phyloP scores from a whole-genome alignment of 202 grass and related monocot species.

The Elaeis oleifera region DNA sequence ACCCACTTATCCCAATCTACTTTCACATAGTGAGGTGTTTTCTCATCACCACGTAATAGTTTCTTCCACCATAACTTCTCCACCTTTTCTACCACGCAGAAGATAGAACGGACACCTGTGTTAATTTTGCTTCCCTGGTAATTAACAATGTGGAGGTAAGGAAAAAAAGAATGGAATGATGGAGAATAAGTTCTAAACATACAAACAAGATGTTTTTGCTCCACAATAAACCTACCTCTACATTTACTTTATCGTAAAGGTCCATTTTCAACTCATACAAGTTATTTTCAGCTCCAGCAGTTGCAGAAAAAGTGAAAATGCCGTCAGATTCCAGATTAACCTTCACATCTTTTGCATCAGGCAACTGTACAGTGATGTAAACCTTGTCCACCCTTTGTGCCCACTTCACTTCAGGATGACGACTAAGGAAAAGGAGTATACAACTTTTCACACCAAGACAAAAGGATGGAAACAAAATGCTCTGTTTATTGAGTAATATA shows the following conservation, averaged over 20 bases:
- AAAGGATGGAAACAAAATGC: too few relatives aligned
- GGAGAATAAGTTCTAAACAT: too few relatives aligned
- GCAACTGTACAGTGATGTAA: slow-evolving; percentile 73
- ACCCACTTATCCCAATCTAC: slow-evolving; percentile 99
- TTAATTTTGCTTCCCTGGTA: slow-evolving; percentile 83
- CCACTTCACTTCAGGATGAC: slow-evolving; percentile 90
- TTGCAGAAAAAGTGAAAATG: slow-evolving; percentile 82
- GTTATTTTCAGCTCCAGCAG: slow-evolving; percentile 49
- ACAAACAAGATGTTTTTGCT: too few relatives aligned
- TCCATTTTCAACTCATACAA: slow-evolving; percentile 65
- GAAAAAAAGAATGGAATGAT: background rate
- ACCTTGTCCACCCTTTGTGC: slow-evolving; percentile 89
- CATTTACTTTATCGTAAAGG: slow-evolving; percentile 84
- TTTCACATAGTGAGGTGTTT: slow-evolving; percentile 69
- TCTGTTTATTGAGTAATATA: too few relatives aligned
- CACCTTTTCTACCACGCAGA: slow-evolving; percentile 61
- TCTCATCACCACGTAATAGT: slow-evolving; percentile 56
- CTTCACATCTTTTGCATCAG: slow-evolving; percentile 86
- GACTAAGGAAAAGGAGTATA: slow-evolving; percentile 39
- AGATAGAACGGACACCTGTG: slow-evolving; percentile 58
- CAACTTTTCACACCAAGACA: slow-evolving; percentile 15
- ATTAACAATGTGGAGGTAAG: background rate
- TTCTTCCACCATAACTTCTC: slow-evolving; percentile 88
- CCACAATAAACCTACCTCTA: slow-evolving; percentile 50
- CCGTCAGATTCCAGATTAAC: slow-evolving; percentile 84